Evolutionary conservation across 129 eudicot genomes (phyloP), one percentile per base, ranked within the genome.

Genomic region (Oenanthe sinensis): DNA sequence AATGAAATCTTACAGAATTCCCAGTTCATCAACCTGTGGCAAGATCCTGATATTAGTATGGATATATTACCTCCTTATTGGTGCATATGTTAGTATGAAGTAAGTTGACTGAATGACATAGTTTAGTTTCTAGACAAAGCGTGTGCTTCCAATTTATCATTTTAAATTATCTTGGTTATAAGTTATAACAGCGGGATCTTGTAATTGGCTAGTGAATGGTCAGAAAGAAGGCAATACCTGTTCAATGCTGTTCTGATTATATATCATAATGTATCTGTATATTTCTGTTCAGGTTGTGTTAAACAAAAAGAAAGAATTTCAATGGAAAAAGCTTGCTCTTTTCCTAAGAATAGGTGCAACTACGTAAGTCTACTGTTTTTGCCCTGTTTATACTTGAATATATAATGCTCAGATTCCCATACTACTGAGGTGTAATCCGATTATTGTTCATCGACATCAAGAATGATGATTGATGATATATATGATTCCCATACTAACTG

Each of bases 311-410:
- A 89, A 86, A 83, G 95, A 96, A 82, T 87, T 96, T 81, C 95
- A 86, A 49, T 96, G 97, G 99, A 74, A 96, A 77, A 96, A 81
- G 89, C 90, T 96, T 85, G 87, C 91, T 72, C 88, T 90, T 82
- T 92, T 96, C 86, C 76, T 96, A 79, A 86, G 84, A 86, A 52
- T 87, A 1, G 95, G 91, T 60, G 90, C 86, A 47, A 84, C 87
- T 26, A 90, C 91, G 95, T 90, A 86, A 30, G 37, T 58, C 81
- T 82, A 55, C 20, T 70, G 50, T 28, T 19, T 45, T 80, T 15
- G 36, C 19, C 42, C 40, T 74, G 47, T 46, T 13, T 24, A 72
- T 22, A 43, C 76, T 13, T 8, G 20, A n/a, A 73, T 42, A n/a
- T 39, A 11, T 20, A 5, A 46, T n/a, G 42, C 60, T 74, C n/a